A percentile compares a stretch with the other conserved stretches of the same genome.
These are phyloP conservation scores for Pleurotus tuber-regium DNA, from an alignment of 768 basidiomycete species.

Conservation along the genomic window DNA sequence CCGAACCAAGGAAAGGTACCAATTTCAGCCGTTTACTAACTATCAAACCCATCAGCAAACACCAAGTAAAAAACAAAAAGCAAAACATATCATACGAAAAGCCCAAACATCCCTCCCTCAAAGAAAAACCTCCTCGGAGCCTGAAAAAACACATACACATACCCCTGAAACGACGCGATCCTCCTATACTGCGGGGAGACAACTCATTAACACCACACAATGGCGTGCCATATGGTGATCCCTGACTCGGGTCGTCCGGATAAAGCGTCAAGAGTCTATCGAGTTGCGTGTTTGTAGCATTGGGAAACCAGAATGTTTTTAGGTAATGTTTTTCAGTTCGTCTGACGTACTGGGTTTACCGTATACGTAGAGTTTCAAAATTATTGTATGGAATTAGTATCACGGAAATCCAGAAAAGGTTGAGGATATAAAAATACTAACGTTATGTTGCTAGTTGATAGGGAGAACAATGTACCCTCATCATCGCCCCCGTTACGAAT, in stretches of 20 bases:
- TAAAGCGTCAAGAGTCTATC: conserved; percentile 31
- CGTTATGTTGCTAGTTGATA: conserved; percentile 26
- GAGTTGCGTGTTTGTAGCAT: conserved; percentile 25
- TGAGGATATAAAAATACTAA: conserved; percentile 18
- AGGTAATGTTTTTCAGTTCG: conserved; percentile 29
- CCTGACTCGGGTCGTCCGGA: conserved; percentile 36
- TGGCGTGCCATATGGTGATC: conserved; percentile 54
- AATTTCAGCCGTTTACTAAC: conserved; percentile 45
- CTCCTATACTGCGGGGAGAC: conserved; percentile 49
- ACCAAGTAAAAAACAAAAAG: neutral
- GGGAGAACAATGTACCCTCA: conserved; percentile 35
- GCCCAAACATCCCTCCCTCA: conserved; percentile 35
- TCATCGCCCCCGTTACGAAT: conserved; percentile 38
- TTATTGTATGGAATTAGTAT: too few species aligned
- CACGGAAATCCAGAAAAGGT: conserved; percentile 23
- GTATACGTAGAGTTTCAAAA: neutral
- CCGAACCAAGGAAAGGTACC: conserved; percentile 42
- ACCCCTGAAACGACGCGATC: conserved; percentile 47
- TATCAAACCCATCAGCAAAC: conserved; percentile 15
- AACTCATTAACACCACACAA: conserved; percentile 41
- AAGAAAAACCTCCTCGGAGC: conserved; percentile 47
- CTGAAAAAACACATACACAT: conserved; percentile 44
- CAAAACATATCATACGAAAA: conserved; percentile 30
- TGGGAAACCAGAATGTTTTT: conserved; percentile 20
- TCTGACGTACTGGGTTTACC: neutral